phyloP scores from a whole-genome alignment of 176 grass and related monocot genomes.

The Phragmites australis region DNA sequence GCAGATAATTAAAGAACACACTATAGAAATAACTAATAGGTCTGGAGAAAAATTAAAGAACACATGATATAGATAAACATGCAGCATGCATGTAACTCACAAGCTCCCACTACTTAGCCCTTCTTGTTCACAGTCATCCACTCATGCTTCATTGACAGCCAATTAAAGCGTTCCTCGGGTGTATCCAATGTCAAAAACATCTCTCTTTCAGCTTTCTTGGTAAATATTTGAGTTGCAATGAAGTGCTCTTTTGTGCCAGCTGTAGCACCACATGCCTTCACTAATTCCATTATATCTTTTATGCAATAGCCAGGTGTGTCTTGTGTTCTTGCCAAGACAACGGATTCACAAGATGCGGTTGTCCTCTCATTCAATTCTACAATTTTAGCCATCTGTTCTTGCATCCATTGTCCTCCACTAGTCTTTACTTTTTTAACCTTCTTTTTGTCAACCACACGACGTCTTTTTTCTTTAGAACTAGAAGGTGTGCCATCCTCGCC shows the following conservation, averaged over 20 bases:
- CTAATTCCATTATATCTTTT: not conserved
- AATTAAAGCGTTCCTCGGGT: not conserved
- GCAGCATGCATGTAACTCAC: too few relatives aligned
- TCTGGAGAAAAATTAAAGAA: too few relatives aligned
- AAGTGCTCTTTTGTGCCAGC: not conserved
- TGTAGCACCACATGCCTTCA: not conserved
- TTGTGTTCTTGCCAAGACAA: not conserved
- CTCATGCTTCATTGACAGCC: not conserved
- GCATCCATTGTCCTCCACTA: not conserved
- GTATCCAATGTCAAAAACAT: not conserved
- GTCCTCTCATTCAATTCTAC: not conserved
- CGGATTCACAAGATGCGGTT: not conserved
- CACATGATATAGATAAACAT: too few relatives aligned
- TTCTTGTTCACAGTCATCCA: not conserved
- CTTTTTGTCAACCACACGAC: too few relatives aligned
- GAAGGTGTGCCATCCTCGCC: not conserved
- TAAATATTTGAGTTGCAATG: not conserved
- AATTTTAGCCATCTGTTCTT: not conserved
- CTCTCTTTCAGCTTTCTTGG: not conserved
- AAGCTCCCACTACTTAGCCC: not conserved
- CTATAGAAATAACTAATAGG: too few relatives aligned
- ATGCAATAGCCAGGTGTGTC: not conserved
- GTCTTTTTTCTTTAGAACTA: not conserved
- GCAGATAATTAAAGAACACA: too few relatives aligned
- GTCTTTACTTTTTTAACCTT: not conserved